These are phyloP conservation scores for Capronia americana DNA, from an alignment of 2,329 filamentous ascomycete species.

Conservation along the genomic window DNA sequence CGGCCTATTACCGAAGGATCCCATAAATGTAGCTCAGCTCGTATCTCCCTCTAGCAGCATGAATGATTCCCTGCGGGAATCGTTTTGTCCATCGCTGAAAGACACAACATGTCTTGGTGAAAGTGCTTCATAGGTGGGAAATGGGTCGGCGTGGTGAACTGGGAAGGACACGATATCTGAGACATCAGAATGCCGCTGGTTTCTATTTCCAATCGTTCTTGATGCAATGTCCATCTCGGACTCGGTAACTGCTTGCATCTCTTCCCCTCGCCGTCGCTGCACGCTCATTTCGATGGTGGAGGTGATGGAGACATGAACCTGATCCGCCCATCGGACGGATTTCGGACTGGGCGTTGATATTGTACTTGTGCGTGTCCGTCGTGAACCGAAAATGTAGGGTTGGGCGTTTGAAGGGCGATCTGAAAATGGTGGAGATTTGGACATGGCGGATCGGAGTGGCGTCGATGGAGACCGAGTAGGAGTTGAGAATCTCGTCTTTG, in stretches of 20 bases:
- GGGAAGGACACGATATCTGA: neutral
- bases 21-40: neutral
- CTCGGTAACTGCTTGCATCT: neutral
- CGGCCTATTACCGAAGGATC: conserved; percentile 1
- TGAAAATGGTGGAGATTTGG: conserved; percentile 24
- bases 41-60: conserved; percentile 17
- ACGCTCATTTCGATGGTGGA: conserved; percentile 20
- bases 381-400: conserved; percentile 15
- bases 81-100: neutral
- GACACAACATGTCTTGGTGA: neutral
- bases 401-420: conserved; percentile 7
- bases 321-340: conserved; percentile 34
- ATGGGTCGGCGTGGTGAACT: neutral
- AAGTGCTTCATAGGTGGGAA: neutral
- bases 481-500: neutral
- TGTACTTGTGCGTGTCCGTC: conserved; percentile 2
- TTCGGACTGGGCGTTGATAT: conserved; percentile 23
- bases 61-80: neutral
- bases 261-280: neutral
- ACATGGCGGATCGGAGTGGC: conserved; percentile 32
- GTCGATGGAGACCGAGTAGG: conserved; percentile 6
- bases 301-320: conserved; percentile 24
- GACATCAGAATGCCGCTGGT: neutral
- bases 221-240: conserved; percentile 19
- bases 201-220: neutral